Percentiles rank a stretch among this genome's conserved stretches.
Evolutionary conservation across 176 grass and related monocot genomes (phyloP).

Genomic region (Triticum turgidum): DNA sequence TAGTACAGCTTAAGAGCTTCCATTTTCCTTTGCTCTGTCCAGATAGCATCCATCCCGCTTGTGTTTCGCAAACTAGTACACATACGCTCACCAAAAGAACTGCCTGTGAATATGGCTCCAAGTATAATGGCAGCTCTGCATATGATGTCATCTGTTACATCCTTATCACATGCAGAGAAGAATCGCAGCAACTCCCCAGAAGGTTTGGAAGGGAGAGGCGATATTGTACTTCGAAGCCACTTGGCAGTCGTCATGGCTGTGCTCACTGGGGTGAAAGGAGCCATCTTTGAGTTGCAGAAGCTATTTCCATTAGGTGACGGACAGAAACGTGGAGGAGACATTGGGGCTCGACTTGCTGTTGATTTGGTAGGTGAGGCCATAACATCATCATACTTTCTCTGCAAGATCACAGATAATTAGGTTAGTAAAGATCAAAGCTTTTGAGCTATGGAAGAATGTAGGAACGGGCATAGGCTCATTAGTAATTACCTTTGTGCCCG

Average conservation of each 20-base stretch:
- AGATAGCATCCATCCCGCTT: constrained; percentile 84
- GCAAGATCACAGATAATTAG: constrained; percentile 26
- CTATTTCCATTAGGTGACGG: constrained; percentile 47
- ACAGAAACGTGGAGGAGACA: constrained; percentile 80
- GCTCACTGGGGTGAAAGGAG: constrained; percentile 90
- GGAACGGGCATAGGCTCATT: not conserved
- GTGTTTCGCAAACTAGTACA: constrained; percentile 45
- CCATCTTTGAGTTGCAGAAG: constrained; percentile 54
- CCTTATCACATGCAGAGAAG: constrained; percentile 73
- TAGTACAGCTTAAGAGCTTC: constrained; percentile 91
- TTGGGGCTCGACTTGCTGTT: constrained; percentile 65
- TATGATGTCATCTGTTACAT: constrained; percentile 63
- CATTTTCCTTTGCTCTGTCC: constrained; percentile 96
- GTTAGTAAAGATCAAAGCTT: constrained; percentile 2
- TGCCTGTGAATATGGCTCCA: constrained; percentile 74
- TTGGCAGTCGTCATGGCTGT: constrained; percentile 95
- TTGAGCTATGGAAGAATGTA: not conserved
- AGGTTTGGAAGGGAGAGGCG: constrained; percentile 77
- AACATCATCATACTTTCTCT: constrained; percentile 87
- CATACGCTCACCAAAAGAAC: constrained; percentile 63
- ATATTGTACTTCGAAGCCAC: constrained; percentile 81
- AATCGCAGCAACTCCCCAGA: constrained; percentile 71
- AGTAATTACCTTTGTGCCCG: constrained; percentile 67
- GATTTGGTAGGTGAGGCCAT: constrained; percentile 83
- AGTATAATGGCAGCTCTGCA: constrained; percentile 83